Evolutionary conservation across 495 filamentous ascomycete genomes (phyloP), one percentile per base, ranked within the genome.

Genomic region (Darksidea phi): DNA sequence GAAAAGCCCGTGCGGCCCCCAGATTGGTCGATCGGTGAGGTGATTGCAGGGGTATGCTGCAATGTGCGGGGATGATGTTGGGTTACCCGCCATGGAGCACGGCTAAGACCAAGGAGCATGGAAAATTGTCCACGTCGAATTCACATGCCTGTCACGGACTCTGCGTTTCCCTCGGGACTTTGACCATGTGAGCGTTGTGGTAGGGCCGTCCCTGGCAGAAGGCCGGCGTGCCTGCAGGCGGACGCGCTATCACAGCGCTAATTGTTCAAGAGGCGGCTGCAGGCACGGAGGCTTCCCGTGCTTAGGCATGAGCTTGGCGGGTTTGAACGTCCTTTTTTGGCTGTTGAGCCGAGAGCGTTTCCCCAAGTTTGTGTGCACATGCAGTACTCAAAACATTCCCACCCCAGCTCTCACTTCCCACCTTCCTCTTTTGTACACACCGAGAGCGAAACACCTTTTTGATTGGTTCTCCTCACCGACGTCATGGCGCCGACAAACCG

Each of bases 281-380:
- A 43, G 2, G 15, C 32, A 23, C 51, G 51, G 51, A 54, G 51
- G 23, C 51, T 43, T 38, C 3, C 32, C 41, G 3, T 21, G 32
- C 4, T 8, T 43, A 54, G 42, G 34, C 51, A 23, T 54, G 41
- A 54, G 51, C 51, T 54, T 43, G 51, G 51, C 51, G 36, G 17
- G 18, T 2, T 20, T 38, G 3, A 34, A n/a, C 23, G 10, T 52
- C 28, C 20, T 52, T 32, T 24, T 43, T 37, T 37, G 46, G 12
- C 20, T 28, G 20, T 38, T 37, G 1, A 8, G 49, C 49, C 49
- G 49, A 53, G 17, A 53, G 6, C 12, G 28, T 12, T 53, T 20
- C 11, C n/a, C 49, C 49, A 38, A 38, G 21, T 17, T 38, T n/a
- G 26, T 36, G 11, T 38, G 28, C 49, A 37, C 34, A 53, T 53